Conservation (phyloP, 2,329 filamentous ascomycete species). For the Apiospora hydei region DNA sequence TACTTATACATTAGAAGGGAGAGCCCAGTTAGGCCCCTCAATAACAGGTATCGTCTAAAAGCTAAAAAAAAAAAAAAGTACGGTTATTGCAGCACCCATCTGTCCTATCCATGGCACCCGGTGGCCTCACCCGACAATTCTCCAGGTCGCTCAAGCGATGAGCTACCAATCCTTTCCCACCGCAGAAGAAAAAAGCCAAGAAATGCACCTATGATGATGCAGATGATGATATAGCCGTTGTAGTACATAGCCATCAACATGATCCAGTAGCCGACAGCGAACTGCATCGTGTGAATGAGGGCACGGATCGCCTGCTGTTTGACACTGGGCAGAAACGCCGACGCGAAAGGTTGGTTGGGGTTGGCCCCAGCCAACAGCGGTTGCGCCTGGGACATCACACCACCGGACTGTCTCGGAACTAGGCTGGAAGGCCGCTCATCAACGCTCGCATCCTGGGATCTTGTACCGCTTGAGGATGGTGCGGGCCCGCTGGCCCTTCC, state of each 20-base stretch:
- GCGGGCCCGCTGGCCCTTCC: conserved; percentile 26
- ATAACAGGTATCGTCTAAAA: background rate
- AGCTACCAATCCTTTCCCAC: conserved; percentile 64
- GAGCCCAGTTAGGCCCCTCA: background rate
- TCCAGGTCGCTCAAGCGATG: background rate
- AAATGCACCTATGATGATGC: conserved; percentile 79
- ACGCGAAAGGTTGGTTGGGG: background rate
- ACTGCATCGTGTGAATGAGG: conserved; percentile 72
- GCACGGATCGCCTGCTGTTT: conserved; percentile 73
- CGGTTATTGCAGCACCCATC: background rate
- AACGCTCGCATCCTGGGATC: background rate
- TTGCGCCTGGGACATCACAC: background rate
- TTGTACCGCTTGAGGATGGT: background rate
- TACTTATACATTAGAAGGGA: too few species aligned
- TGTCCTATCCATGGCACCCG: conserved; percentile 34
- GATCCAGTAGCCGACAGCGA: conserved; percentile 79
- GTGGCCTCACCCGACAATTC: conserved; percentile 28
- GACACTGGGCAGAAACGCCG: conserved; percentile 62
- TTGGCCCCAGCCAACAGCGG: background rate
- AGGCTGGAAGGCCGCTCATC: background rate
- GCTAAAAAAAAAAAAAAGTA: background rate
- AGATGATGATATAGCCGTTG: conserved; percentile 80
- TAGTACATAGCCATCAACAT: conserved; percentile 68
- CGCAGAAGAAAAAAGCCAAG: conserved; percentile 76
- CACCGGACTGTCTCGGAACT: background rate